Conservation (phyloP, 2,329 filamentous ascomycete genomes). For the Nannizzia gypsea region DNA sequence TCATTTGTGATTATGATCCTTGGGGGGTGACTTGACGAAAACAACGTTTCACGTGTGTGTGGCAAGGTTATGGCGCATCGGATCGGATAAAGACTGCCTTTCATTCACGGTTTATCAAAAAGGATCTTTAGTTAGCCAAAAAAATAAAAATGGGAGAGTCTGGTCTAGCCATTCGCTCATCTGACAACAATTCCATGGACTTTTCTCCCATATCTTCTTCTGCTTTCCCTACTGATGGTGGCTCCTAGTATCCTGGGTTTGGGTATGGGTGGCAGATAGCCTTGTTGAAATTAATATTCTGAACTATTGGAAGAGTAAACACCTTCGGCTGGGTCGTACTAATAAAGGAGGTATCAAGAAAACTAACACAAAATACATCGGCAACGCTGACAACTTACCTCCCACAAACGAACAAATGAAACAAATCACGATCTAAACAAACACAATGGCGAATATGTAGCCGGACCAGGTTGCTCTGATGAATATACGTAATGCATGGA, state of each 20-base stretch:
- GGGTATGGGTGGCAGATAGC: background rate
- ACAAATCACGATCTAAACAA: background rate
- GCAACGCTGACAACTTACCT: background rate
- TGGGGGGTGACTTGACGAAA: background rate
- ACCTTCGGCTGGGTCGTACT: background rate
- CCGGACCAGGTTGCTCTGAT: background rate
- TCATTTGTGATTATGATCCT: constrained; percentile 3
- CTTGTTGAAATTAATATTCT: background rate
- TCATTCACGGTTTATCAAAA: background rate
- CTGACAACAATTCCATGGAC: background rate
- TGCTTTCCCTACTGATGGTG: background rate
- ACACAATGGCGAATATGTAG: background rate
- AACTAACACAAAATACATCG: background rate
- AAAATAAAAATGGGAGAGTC: constrained; percentile 3
- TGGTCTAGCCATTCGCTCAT: constrained; percentile 3
- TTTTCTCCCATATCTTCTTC: background rate
- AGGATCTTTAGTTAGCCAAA: constrained; percentile 4
- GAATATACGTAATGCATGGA: background rate
- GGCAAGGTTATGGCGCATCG: background rate
- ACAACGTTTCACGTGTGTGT: background rate
- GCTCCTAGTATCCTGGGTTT: background rate
- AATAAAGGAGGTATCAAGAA: background rate
- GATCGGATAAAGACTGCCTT: background rate
- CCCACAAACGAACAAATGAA: background rate
- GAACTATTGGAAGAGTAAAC: background rate